A percentile compares a stretch with the other conserved stretches of the same genome.
Evolutionary conservation across 768 basidiomycete species (phyloP).

Genomic region (Mycena galopus): DNA sequence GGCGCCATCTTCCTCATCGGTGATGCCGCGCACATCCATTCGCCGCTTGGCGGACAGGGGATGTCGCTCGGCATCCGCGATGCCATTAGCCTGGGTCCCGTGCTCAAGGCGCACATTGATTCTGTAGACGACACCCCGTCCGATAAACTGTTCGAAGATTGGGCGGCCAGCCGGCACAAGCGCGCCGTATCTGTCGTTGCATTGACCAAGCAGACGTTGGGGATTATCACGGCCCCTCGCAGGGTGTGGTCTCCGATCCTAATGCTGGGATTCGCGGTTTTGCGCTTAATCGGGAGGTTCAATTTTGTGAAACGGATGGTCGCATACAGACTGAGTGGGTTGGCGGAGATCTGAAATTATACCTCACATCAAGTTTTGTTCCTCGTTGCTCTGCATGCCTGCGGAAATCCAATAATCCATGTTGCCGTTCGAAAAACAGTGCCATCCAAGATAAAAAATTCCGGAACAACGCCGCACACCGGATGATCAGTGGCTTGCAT

Average conservation of each 20-base stretch:
- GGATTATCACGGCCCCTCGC: constrained; percentile 35
- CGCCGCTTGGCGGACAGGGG: constrained; percentile 68
- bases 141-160: constrained; percentile 51
- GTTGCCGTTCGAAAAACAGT: too few species aligned
- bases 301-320: constrained; percentile 5
- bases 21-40: constrained; percentile 67
- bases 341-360: constrained; percentile 8
- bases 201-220: constrained; percentile 52
- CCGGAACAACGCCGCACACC: too few species aligned
- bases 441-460: too few species aligned
- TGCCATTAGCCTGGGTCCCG: constrained; percentile 59
- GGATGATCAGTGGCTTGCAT: too few species aligned
- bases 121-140: constrained; percentile 22
- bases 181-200: constrained; percentile 58
- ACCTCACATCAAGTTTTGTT: too few species aligned
- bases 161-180: constrained; percentile 50
- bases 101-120: constrained; percentile 41
- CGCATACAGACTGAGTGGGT: constrained; percentile 9
- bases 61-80: constrained; percentile 71
- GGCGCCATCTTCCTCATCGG: constrained; percentile 46
- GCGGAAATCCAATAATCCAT: too few species aligned
- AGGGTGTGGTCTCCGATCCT: neutral
- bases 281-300: constrained; percentile 21
- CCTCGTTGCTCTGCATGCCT: too few species aligned
- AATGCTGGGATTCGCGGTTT: neutral